Evolutionary conservation across 2,329 filamentous ascomycete genomes (phyloP), one percentile per base, ranked within the genome.

Genomic region (Xylaria sp.): DNA sequence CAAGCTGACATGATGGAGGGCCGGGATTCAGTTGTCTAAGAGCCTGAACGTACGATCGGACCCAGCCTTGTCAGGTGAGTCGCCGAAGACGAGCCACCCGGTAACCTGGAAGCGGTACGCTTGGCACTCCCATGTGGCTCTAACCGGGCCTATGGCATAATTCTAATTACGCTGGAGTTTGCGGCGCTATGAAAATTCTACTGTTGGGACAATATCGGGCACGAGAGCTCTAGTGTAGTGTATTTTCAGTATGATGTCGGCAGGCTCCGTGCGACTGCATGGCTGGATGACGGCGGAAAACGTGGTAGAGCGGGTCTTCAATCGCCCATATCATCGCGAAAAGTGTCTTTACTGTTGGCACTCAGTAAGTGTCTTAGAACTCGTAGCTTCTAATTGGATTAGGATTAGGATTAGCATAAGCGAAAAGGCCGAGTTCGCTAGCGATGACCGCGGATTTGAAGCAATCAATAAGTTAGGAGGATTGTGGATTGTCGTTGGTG

Each of bases 401-500:
- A 9, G 31, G 52, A 28, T 8, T n/a, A 9, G 31, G 20, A 37
- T 51, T n/a, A 37, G 61, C 61, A 20, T 48, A 34, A 52, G 50
- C 52, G 34, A 51, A 18, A 44, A 31, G 23, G 20, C 18, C 50
- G 34, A 39, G 34, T 48, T 58, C 51, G 41, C 12, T 18, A 46
- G 20, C 41, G 20, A 56, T 18, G 56, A 60, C 3, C 51, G 31
- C 9, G n/a, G 34, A 20, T 44, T 65, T 23, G 31, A 37, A 13
- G 37, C 18, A 54, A 28, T 57, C 28, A 41, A 54, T 48, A 13
- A 54, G 31, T 12, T 13, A 15, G 39, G 39, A 67, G 62, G 46
- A 68, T 66, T 73, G 68, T 73, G 68, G 71, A 60, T 69, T 73
- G 68, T 59, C 58, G 31, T 23, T 3, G 9, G 59, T 69, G 71